These are phyloP conservation scores for Suillus placidus DNA, from an alignment of 768 basidiomycete species.

Conservation along the genomic window DNA sequence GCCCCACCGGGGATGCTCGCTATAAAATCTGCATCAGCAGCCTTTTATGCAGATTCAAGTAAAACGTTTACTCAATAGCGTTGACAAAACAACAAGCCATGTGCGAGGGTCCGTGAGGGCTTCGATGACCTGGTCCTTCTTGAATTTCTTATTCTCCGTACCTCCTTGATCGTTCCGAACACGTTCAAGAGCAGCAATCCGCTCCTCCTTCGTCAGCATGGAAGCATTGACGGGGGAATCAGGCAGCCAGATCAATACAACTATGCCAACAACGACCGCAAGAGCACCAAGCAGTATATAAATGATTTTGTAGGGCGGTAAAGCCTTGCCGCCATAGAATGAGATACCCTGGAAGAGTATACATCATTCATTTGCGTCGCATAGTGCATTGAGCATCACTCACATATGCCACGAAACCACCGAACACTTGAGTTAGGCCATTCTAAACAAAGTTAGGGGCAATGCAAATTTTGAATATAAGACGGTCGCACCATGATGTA, in stretches of 20 bases:
- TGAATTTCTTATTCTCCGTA: conserved; percentile 60
- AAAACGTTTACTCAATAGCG: conserved; percentile 49
- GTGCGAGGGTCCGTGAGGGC: conserved; percentile 59
- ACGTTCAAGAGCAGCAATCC: conserved; percentile 63
- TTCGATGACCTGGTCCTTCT: conserved; percentile 60
- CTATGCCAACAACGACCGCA: conserved; percentile 58
- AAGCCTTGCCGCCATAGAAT: conserved; percentile 46
- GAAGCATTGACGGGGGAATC: conserved; percentile 66
- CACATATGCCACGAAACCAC: conserved; percentile 66
- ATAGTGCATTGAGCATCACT: conserved; percentile 15
- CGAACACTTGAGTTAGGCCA: conserved; percentile 59
- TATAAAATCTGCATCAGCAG: conserved; percentile 26
- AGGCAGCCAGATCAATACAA: conserved; percentile 61
- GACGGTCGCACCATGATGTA: conserved; percentile 56
- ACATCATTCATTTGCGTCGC: neutral
- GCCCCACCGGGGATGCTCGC: conserved; percentile 70
- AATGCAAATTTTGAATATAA: neutral
- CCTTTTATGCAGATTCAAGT: neutral
- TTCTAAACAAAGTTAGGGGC: conserved; percentile 40
- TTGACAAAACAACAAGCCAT: conserved; percentile 63
- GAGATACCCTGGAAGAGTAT: conserved; percentile 49
- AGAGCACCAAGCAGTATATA: conserved; percentile 62
- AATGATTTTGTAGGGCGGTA: conserved; percentile 64
- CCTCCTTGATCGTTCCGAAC: conserved; percentile 70
- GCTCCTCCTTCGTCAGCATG: conserved; percentile 59